A percentile compares a stretch with the other conserved stretches of the same genome.
Evolutionary conservation across 306 rosid species (phyloP).

Genomic region (Prunus kanzakura): DNA sequence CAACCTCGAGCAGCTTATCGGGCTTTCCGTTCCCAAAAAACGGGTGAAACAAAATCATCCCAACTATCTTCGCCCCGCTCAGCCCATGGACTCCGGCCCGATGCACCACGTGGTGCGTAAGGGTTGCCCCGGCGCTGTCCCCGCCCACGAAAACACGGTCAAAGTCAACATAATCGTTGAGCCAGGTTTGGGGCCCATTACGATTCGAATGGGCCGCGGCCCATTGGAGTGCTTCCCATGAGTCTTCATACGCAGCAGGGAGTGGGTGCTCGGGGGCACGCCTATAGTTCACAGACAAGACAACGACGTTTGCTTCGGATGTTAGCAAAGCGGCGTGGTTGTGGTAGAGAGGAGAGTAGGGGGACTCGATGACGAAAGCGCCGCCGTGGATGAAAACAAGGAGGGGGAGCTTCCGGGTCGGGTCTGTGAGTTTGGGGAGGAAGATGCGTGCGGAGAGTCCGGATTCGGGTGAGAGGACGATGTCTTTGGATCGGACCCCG

Average conservation of each 20-base stretch:
- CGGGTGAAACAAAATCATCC: slow-evolving; percentile 28
- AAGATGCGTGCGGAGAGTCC: too few species aligned
- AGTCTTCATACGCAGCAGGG: slow-evolving; percentile 29
- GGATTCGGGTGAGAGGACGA: too few species aligned
- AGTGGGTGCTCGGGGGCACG: slow-evolving; percentile 34
- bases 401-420: too few species aligned
- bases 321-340: slow-evolving; percentile 6
- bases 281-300: slow-evolving; percentile 24
- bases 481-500: too few species aligned
- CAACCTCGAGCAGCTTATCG: slow-evolving; percentile 11
- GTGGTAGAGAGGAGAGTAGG: slow-evolving; percentile 21
- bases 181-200: background rate
- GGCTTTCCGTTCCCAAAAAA: slow-evolving; percentile 12
- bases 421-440: too few species aligned
- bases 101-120: slow-evolving; percentile 19
- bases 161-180: background rate
- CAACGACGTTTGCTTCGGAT: slow-evolving; percentile 23
- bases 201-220: background rate
- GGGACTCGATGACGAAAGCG: background rate
- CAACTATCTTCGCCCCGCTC: slow-evolving; percentile 2
- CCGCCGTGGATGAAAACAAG: too few species aligned
- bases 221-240: slow-evolving; percentile 4
- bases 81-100: slow-evolving; percentile 13
- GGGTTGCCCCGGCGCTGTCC: slow-evolving; percentile 28
- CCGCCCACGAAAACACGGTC: slow-evolving; percentile 22